Percentiles rank a stretch among this genome's conserved stretches.
These are phyloP conservation scores for Mortierella sp. DNA, from an alignment of 371 early-diverging fungal genomes.

Conservation along the genomic window DNA sequence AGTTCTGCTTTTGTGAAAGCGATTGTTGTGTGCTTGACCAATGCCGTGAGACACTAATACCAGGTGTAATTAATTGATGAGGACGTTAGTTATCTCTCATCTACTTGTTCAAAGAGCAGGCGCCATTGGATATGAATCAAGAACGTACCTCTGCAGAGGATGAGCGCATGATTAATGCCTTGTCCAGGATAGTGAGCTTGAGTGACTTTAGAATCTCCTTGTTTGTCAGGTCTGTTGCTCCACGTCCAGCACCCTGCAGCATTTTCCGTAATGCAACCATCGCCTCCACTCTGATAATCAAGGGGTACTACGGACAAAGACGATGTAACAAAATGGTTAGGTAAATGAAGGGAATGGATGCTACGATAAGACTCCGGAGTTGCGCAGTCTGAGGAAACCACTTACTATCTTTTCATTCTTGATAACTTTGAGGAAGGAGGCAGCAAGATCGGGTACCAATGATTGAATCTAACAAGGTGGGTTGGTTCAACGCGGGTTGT, in stretches of 20 bases:
- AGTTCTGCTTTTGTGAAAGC: conserved; percentile 71
- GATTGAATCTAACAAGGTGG: conserved; percentile 69
- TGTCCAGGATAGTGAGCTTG: conserved; percentile 78
- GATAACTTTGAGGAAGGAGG: conserved; percentile 72
- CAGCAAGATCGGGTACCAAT: conserved; percentile 84
- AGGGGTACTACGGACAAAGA: conserved; percentile 59
- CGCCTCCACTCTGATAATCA: conserved; percentile 80
- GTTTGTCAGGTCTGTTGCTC: conserved; percentile 75
- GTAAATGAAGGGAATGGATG: neutral
- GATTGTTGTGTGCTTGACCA: conserved; percentile 41
- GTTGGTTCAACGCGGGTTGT: neutral
- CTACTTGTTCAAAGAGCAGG: neutral
- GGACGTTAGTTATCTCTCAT: neutral
- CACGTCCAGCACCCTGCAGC: conserved; percentile 86
- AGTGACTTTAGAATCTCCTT: conserved; percentile 85
- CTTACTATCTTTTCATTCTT: conserved; percentile 79
- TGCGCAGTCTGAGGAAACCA: neutral
- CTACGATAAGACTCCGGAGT: too few species aligned
- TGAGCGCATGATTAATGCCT: conserved; percentile 79
- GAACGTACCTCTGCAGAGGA: conserved; percentile 79
- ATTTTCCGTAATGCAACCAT: conserved; percentile 75
- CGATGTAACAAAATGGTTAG: neutral
- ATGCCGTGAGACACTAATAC: conserved; percentile 33
- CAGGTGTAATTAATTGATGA: neutral
- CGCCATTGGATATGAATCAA: neutral